Percentiles rank a stretch among this genome's conserved stretches.
These are phyloP conservation scores for Kurtzmaniella cleridarum DNA, from an alignment of 805 yeast genomes.

Conservation along the genomic window DNA sequence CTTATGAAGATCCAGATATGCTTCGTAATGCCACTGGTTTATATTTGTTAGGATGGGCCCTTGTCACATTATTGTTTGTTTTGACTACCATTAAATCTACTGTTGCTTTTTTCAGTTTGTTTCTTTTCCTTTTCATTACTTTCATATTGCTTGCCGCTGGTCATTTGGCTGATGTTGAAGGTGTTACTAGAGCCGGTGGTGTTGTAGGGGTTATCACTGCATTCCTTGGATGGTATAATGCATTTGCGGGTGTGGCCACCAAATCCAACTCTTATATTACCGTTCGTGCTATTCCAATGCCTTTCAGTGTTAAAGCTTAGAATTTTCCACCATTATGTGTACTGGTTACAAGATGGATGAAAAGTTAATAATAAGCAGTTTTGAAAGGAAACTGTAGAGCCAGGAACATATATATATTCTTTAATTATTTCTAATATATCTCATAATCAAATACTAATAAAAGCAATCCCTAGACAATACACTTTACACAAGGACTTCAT, in stretches of 20 bases:
- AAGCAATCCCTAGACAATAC: too few relatives aligned
- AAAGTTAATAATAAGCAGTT: too few relatives aligned
- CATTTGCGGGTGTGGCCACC: conserved; percentile 59
- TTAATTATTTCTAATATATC: too few relatives aligned
- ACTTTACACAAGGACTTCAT: too few relatives aligned
- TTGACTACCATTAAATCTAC: conserved; percentile 60
- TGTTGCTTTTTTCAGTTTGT: conserved; percentile 54
- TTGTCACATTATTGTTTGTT: conserved; percentile 52
- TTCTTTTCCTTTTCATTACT: conserved; percentile 48
- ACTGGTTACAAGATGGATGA: too few relatives aligned
- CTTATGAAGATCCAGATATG: conserved; percentile 40
- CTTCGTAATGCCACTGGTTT: conserved; percentile 52
- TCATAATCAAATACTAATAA: too few relatives aligned
- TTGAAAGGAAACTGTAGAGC: too few relatives aligned
- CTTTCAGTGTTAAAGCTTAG: conserved; percentile 11
- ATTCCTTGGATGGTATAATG: conserved; percentile 56
- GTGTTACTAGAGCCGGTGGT: conserved; percentile 55
- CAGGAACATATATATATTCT: too few relatives aligned
- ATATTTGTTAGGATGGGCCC: conserved; percentile 56
- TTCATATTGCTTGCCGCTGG: conserved; percentile 52
- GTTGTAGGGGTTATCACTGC: conserved; percentile 53
- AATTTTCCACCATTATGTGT: conserved; percentile 4
- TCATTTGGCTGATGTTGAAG: conserved; percentile 39
- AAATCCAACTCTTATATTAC: conserved; percentile 53
- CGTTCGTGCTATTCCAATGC: conserved; percentile 45